Conservation (phyloP, 306 rosid species). For the Coriaria nepalensis region DNA sequence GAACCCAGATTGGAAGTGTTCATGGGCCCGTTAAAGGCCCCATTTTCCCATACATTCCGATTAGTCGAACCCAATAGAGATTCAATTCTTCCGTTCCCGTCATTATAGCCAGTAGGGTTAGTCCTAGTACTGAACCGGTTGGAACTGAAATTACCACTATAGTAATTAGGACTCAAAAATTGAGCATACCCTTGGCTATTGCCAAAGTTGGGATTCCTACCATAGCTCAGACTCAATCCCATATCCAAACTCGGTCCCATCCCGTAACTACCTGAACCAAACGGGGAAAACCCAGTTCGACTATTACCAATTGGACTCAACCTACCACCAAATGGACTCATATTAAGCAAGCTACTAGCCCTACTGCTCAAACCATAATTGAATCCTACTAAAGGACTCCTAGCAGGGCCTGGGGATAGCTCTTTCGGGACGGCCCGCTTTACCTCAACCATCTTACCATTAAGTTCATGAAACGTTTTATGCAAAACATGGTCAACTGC, state of each 20-base stretch:
- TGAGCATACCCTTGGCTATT: conserved; percentile 69
- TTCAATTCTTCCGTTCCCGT: conserved; percentile 46
- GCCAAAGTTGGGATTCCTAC: conserved; percentile 51
- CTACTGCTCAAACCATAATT: conserved; percentile 48
- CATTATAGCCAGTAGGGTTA: conserved; percentile 53
- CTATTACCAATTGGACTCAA: conserved; percentile 55
- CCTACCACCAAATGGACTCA: conserved; percentile 78
- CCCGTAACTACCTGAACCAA: conserved; percentile 58
- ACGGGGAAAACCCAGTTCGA: conserved; percentile 65
- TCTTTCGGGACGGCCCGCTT: conserved; percentile 93
- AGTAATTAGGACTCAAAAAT: conserved; percentile 42
- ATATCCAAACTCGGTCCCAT: conserved; percentile 67
- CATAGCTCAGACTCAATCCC: conserved; percentile 58
- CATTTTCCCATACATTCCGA: conserved; percentile 83
- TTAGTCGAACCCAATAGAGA: conserved; percentile 56
- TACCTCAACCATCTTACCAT: conserved; percentile 91
- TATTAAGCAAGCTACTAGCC: conserved; percentile 46
- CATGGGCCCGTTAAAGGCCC: conserved; percentile 37
- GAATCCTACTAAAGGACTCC: conserved; percentile 64
- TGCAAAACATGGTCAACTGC: conserved; percentile 74
- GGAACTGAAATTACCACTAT: conserved; percentile 34
- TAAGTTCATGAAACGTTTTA: conserved; percentile 81
- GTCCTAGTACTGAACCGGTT: conserved; percentile 35
- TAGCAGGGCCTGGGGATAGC: conserved; percentile 61
- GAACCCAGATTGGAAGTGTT: conserved; percentile 37